phyloP scores from a whole-genome alignment of 2,329 filamentous ascomycete species.

The Cytospora chrysosperma region DNA sequence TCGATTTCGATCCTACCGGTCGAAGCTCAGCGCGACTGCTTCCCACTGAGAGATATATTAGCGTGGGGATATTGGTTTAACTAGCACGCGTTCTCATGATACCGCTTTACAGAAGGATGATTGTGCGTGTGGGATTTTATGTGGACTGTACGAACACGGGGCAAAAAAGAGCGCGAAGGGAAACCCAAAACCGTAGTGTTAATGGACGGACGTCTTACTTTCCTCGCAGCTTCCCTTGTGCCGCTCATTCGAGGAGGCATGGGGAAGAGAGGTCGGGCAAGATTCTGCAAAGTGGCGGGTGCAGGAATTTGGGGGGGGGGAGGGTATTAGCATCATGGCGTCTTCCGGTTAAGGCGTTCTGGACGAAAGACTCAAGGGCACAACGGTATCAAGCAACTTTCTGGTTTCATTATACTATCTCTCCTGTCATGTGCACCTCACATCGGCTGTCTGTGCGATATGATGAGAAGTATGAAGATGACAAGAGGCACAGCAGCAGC shows the following conservation, averaged over 20 bases:
- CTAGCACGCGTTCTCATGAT: background rate
- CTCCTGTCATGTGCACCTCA: background rate
- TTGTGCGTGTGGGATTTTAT: background rate
- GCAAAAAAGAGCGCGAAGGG: background rate
- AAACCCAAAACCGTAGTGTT: background rate
- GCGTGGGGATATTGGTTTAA: no score
- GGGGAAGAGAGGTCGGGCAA: background rate
- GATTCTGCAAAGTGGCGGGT: background rate
- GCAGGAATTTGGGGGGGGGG: background rate
- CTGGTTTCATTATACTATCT: constrained; percentile 1
- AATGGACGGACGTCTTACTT: background rate
- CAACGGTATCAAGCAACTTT: constrained; percentile 21
- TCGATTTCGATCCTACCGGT: background rate
- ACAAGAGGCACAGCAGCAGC: background rate
- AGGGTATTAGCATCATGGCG: constrained; percentile 18
- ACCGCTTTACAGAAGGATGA: background rate
- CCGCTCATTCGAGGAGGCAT: background rate
- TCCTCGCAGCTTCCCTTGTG: background rate
- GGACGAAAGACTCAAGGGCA: constrained; percentile 17
- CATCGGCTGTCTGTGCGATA: background rate
- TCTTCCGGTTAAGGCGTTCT: constrained; percentile 19
- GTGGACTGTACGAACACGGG: background rate
- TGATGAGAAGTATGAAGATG: background rate
- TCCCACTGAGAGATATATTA: background rate
- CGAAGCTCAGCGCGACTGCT: background rate